Base-by-base conservation (phyloP, 495 filamentous ascomycete species). In the Arthonia radiata region DNA sequence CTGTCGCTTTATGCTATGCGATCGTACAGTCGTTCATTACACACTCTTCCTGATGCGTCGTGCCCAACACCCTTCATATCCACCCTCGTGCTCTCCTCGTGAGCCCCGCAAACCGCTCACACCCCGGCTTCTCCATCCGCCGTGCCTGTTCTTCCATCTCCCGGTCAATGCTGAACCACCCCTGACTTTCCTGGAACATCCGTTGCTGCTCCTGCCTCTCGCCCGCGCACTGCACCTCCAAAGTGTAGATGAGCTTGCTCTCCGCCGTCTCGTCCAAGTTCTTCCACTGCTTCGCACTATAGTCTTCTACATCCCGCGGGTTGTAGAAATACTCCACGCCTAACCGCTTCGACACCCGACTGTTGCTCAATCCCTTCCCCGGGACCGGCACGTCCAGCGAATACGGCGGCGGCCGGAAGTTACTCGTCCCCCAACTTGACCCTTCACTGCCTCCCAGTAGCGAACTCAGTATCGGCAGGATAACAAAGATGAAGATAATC, bases 281-380 rank as follows among this genome's bases (percentile, higher is more conserved):
- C 11, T 52, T 47, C 33, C 86, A 59, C 38, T 83, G 68, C 23
- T 59, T 49, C 1, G 54, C 37, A 27, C 53, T 67, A 44, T 63
- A 81, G 13, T 71, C 66, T 13, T 60, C 55, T 10, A 92, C 58
- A 9, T 91, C 82, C 2, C 44, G 34, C 1, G 81, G 82, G 43
- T 83, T 73, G 26, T 94, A 55, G 38, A 56, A 97, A 53, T 91
- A 94, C 25, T 75, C 65, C 26, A 86, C 54, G 25, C 70, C 65
- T 25, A 78, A 52, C 16, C 59, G 56, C 1, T 60, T 58, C 15
- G 74, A 82, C n/a, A 56, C 68, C 15, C 75, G 69, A 29, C 67
- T 61, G 35, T 67, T 42, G 11, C 76, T 89, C 7, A 22, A 11
- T 42, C n/a, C n/a, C n/a, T 77, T 60, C 4, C 78, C 77, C 4